These are phyloP conservation scores for Brassica nigra DNA, from an alignment of 345 rosid species.

Conservation along the genomic window DNA sequence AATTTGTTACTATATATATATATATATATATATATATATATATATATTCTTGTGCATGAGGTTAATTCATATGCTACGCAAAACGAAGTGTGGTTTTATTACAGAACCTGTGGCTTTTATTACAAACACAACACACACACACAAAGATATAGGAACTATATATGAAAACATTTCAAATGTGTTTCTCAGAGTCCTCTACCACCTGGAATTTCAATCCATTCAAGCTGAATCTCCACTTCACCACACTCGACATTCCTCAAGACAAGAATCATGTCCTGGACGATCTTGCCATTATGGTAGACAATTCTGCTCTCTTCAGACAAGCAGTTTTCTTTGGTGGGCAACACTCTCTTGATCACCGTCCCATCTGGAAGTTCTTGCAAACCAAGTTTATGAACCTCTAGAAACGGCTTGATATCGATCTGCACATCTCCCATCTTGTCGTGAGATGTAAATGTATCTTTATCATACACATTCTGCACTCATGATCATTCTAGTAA, in stretches of 20 bases:
- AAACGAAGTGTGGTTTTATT: not conserved
- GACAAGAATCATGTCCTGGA: conserved; percentile 59
- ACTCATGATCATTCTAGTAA: not conserved
- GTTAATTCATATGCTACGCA: not conserved
- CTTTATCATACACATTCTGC: conserved; percentile 78
- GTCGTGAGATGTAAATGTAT: conserved; percentile 69
- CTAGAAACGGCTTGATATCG: conserved; percentile 59
- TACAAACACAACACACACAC: not conserved
- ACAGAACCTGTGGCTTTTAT: not conserved
- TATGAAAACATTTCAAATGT: not conserved
- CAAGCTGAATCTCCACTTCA: conserved; percentile 64
- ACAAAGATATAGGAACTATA: not conserved
- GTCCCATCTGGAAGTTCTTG: conserved; percentile 58
- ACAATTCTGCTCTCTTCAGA: conserved; percentile 57
- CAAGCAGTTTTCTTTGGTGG: conserved; percentile 51
- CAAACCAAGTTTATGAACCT: conserved; percentile 50
- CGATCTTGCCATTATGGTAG: conserved; percentile 51
- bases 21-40: too few relatives aligned
- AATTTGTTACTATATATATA: not conserved
- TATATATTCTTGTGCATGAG: not conserved
- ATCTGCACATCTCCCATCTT: conserved; percentile 78
- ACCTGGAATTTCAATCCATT: conserved; percentile 60
- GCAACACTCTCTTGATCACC: conserved; percentile 52
- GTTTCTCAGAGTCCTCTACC: conserved; percentile 34
- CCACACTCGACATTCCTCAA: conserved; percentile 63